These are phyloP conservation scores for Leccinum boreale DNA, from an alignment of 768 basidiomycete species.

Conservation along the genomic window DNA sequence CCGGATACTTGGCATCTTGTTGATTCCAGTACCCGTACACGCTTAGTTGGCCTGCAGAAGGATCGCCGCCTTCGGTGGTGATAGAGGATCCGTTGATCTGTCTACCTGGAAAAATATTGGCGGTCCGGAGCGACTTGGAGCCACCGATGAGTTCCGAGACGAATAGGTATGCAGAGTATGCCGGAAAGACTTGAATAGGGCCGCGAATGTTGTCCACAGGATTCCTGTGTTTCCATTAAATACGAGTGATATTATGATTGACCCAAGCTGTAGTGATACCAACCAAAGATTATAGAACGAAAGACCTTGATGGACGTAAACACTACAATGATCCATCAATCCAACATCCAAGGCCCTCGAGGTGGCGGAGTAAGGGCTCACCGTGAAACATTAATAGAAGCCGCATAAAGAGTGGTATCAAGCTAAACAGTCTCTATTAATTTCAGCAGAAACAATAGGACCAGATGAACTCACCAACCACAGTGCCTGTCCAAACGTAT, in stretches of 20 bases:
- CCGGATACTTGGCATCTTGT: slow-evolving; percentile 30
- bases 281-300: slow-evolving; percentile 48
- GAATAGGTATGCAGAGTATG: slow-evolving; percentile 52
- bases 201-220: slow-evolving; percentile 47
- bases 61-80: slow-evolving; percentile 48
- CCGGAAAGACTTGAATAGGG: slow-evolving; percentile 49
- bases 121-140: slow-evolving; percentile 41
- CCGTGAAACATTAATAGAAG: slow-evolving; percentile 47
- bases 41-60: slow-evolving; percentile 46
- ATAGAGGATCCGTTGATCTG: slow-evolving; percentile 51
- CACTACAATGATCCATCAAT: slow-evolving; percentile 22
- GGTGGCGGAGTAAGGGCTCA: slow-evolving; percentile 10
- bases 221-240: slow-evolving; percentile 33
- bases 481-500: slow-evolving; percentile 54
- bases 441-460: neutral
- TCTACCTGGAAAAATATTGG: slow-evolving; percentile 51
- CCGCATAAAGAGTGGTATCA: slow-evolving; percentile 20
- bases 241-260: neutral
- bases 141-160: slow-evolving; percentile 45
- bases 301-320: slow-evolving; percentile 52
- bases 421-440: slow-evolving; percentile 8
- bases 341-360: neutral
- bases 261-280: neutral
- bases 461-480: slow-evolving; percentile 41
- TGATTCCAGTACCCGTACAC: slow-evolving; percentile 52